Evolutionary conservation across 176 grass and related monocot species (phyloP), one percentile per base, ranked within the genome.

Genomic region (Bromus sterilis): DNA sequence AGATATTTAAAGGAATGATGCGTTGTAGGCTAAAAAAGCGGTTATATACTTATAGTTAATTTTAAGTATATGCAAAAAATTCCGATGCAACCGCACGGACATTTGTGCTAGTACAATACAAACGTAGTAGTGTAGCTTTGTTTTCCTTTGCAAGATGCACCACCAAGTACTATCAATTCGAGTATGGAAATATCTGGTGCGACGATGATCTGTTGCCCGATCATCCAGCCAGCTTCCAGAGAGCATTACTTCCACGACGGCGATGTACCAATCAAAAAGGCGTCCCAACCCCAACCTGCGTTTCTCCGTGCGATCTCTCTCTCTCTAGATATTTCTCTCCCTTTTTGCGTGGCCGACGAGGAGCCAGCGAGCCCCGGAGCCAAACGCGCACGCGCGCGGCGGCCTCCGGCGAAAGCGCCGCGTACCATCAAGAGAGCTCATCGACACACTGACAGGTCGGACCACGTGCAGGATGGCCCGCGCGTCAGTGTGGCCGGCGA

Each of bases 361-460:
- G 2, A 4, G 60, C 85, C 84, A 80, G 10, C 84, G 44, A 39
- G 66, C 76, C 13, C 14, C 29, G 2, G 49, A 56, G 73, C 73
- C 73, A 24, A 43, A 59, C 58, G 23, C 61, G 36, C 75, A 34
- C 62, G 63, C 35, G 20, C 7, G 20, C 35, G 4, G 33, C 4
- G 4, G 20, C 49, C 21, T 36, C 28, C 5, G 7, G 31, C 58
- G 56, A 32, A 26, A 80, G 77, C 83, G 16, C 53, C 23, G 15
- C 15, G 65, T 8, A 15, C 14, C 3, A 4, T 1, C 53, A 14
- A 14, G 5, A 4, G 1, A 0, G 4, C 31, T 86, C 53, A 6
- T 44, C 25, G 78, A 55, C 77, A 9, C 53, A 6, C 56, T 31
- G 78, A 55, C 77, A 9, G 0, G 51, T 18, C 40, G 82, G 87